Conservation (phyloP, 2,329 filamentous ascomycete genomes). For the Fusarium xyrophilum region DNA sequence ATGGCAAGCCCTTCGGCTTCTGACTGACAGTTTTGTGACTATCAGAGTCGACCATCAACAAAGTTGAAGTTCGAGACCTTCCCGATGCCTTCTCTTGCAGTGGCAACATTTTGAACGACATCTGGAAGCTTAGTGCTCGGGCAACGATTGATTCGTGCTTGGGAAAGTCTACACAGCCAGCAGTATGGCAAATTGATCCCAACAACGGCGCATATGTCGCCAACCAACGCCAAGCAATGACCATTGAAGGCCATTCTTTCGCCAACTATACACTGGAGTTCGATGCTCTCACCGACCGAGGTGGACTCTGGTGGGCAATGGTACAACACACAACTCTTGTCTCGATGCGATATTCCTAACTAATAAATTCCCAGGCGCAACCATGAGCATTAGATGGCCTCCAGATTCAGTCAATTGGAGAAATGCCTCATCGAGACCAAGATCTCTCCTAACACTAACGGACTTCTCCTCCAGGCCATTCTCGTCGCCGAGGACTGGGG, state of each 20-base stretch:
- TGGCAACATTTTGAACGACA: neutral
- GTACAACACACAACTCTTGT: neutral
- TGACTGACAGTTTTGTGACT: neutral
- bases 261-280: constrained; percentile 6
- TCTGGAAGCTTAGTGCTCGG: neutral
- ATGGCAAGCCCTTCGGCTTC: neutral
- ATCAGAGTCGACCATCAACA: neutral
- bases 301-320: constrained; percentile 6
- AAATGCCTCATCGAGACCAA: neutral
- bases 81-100: neutral
- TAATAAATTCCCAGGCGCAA: neutral
- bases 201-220: neutral
- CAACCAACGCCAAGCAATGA: neutral
- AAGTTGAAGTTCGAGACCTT: neutral
- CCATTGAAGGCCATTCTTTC: neutral
- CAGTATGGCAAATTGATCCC: neutral
- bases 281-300: neutral
- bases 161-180: neutral
- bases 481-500: neutral
- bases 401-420: neutral
- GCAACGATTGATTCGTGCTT: neutral
- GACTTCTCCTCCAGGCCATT: neutral
- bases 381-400: neutral
- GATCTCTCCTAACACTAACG: constrained; percentile 13
- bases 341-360: neutral